Evolutionary conservation across 805 yeast species (phyloP), one percentile per base, ranked within the genome.

Genomic region (Sugiyamaella chiloensis): DNA sequence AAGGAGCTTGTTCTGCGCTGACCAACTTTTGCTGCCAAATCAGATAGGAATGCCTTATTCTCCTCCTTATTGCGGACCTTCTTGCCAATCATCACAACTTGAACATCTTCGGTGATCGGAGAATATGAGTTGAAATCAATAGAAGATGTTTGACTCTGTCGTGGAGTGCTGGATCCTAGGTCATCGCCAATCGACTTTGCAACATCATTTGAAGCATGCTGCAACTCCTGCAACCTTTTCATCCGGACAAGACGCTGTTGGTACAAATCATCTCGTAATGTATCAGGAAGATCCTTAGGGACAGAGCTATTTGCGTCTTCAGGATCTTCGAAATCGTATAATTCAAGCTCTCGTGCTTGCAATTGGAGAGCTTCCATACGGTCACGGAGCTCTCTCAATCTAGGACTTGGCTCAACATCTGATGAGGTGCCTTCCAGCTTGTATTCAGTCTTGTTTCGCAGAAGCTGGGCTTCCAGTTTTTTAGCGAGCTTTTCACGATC

Each of bases 331-430:
- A 87, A 89, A 55, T 88, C 93, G 17, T 86, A 84, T 78, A 80
- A 83, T 62, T 91, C 97, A 50, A 91, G 72, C 59, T 85, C 86
- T 51, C 95, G 71, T 0, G 96, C 96, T 69, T 87, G 86, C 41
- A 78, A 76, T 61, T 87, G 96, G 45, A 90, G 73, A 53, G 79
- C 83, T 50, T 86, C 95, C 96, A 88, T 88, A 61, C 83, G 78
- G 57, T 83, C 87, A 47, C 96, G 73, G 57, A 90, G 71, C 37
- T 79, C 82, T 51, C 93, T 74, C 44, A 89, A 67, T 54, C 91
- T 72, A 2, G 85, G 76, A 57, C 85, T 84, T 2, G 96, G 95
- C 61, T 87, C 95, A 23, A 82, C 76, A 60, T 72, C 66, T 64
- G 71, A 47, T 62, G 69, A 62, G 20, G 11, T 34, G 44, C 68